Evolutionary conservation across 345 rosid species (phyloP), one percentile per base, ranked within the genome.

Genomic region (Alliaria petiolata): DNA sequence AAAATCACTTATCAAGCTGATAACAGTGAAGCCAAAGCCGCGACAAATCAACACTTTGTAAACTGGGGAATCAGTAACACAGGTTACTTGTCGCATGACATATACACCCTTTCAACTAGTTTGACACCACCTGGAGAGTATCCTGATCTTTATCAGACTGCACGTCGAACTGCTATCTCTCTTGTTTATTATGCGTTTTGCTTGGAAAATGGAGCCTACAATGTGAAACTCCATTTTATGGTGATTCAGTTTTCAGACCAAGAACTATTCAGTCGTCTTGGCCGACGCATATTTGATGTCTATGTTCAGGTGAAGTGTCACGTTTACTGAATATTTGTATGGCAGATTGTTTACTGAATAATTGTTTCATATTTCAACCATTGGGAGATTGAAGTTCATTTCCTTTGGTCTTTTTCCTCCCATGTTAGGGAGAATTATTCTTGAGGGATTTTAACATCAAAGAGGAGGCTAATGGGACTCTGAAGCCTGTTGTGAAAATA

Each of bases 141-240:
- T 69, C 33, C 70, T 31, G 69, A 75, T 14, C 50, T 84, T 8
- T 83, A 89, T 28, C 68, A 17, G 15, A 76, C 65, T 0, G 96
- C 87, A n/a, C 86, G 96, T 5, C 71, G 77, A 28, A 70, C 92
- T 62, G 83, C 95, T 40, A 58, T 82, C 25, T 83, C 87, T 3
- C 85, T 90, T 3, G 82, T 85, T 33, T 90, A 86, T 75, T 81
- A 81, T 74, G 88, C 76, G 3, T 82, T 73, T 31, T 90, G 97
- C 81, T 79, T 90, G 36, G 51, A 42, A 40, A 86, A 80, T 67
- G 89, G 87, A 56, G 67, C 6, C 10, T 88, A 90, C 79, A 76
- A 67, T 15, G 81, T 88, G 17, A 78, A 12, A 22, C 92, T 88
- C 25, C 85, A 51, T 67, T 89, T 89, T 76, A 81, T 86, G 39